Evolutionary conservation across 1,284 basidiomycete genomes (phyloP), one percentile per base, ranked within the genome.

Genomic region (Exsudoporus floridanus): DNA sequence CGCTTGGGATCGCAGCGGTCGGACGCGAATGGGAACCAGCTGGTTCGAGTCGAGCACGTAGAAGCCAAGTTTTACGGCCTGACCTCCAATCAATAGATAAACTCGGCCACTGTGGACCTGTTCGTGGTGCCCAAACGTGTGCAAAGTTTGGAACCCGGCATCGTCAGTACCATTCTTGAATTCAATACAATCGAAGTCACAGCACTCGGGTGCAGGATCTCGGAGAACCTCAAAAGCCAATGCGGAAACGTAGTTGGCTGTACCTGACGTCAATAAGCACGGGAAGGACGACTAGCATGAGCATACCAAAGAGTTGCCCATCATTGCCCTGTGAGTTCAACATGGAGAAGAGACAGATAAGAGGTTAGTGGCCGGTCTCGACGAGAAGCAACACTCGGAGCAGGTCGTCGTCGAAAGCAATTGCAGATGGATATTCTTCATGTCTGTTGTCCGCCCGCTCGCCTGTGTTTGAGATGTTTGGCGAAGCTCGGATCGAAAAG

Each of bases 391-490:
- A 76, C 64, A 93, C 75, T 62, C 90, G 85, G 52, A 94, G 81
- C 27, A 86, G 83, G 70, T 90, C 86, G 46, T 30, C 28, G 10
- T 30, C 28, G 28, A 30, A 30, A 30, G 28, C n/a, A n/a, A n/a
- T n/a, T n/a, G n/a, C n/a, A n/a, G n/a, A n/a, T n/a, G 86, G n/a
- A 88, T 89, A 79, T 91, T 91, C 69, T 90, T 88, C 75, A 87
- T 87, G 78, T 90, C 84, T 5, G 86, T 90, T 43, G 87, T 88
- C 27, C 83, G 88, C 7, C 89, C n/a, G 88, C 63, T 89, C 84
- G 2, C 88, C 86, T 1, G 78, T 88, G 30, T 86, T 92, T 59
- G 88, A 88, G 46, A 81, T 83, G 6, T 90, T 89, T 62, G 89
- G 89, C 48, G 86, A 91, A 61, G 84, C 84, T 4, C 77, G 85